Base-by-base conservation (phyloP, 306 rosid genomes). In the Sophora flavescens region DNA sequence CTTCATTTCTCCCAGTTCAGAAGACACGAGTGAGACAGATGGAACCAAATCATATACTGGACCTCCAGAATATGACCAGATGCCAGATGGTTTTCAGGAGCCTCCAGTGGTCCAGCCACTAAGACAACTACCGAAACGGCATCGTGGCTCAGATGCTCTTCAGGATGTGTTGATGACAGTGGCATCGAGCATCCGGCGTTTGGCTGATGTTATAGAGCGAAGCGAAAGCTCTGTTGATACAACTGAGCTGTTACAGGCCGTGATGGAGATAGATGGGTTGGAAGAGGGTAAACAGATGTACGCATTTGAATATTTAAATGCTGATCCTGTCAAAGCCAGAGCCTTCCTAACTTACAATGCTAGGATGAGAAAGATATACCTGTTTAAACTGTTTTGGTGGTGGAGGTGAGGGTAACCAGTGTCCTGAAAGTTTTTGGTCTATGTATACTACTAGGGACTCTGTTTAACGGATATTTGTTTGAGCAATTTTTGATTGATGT, bases 241-340 rank as follows among this genome's bases (percentile, higher is more conserved):
- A 28, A 70, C 80, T 22, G 93, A 85, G 67, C 84, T 92, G 38
- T 82, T 92, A 39, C 87, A 81, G 74, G 96, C 97, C 0, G 96
- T 92, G 83, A 92, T 88, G 96, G 91, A 92, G 80, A 80, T 92
- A n/a, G 90, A 92, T 64, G 93, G 87, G 48, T 66, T 92, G 85
- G 97, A 92, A 70, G 97, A 92, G 85, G 90, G 86, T 26, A 87
- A 63, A 64, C 91, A 90, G 79, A 92, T 92, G 97, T 90, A 90
- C 16, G 96, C 96, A 39, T 90, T 90, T 14, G 93, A 92, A 76
- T 92, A 88, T 82, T 81, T 92, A 70, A 92, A 92, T 36, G 93
- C 89, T 0, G 88, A 92, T 79, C 96, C 93, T 2, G 80, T 90
- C 61, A 92, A 90, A 85, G 90, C 96, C 42, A 83, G 96, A 77